Conservation (phyloP, 2,329 filamentous ascomycete species). For the Penicillium hordei region DNA sequence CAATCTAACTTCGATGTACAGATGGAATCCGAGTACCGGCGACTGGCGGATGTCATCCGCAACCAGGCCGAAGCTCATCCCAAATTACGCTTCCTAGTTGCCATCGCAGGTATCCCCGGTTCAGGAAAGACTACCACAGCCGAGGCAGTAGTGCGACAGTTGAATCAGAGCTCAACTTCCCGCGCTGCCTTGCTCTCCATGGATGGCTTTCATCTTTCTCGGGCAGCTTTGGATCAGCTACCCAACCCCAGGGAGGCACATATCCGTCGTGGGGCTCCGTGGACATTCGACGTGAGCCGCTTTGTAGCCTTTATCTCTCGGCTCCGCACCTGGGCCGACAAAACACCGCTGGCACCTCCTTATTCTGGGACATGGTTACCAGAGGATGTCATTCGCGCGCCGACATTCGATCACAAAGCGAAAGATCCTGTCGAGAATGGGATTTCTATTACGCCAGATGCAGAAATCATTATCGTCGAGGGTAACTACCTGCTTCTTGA, state of each 20-base stretch:
- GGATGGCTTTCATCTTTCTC: constrained; percentile 42
- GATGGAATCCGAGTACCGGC: constrained; percentile 28
- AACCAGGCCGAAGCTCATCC: constrained; percentile 15
- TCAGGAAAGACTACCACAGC: constrained; percentile 40
- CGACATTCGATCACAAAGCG: constrained; percentile 37
- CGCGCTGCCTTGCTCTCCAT: constrained; percentile 33
- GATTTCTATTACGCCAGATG: constrained; percentile 26
- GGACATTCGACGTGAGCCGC: constrained; percentile 37
- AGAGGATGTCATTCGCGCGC: constrained; percentile 26
- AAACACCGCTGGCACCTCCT: constrained; percentile 7
- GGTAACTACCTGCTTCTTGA: constrained; percentile 30
- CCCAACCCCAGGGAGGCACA: constrained; percentile 37
- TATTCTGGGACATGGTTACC: constrained; percentile 8
- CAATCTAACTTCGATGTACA: constrained; percentile 4
- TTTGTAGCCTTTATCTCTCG: constrained; percentile 31
- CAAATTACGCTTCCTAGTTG: constrained; percentile 26
- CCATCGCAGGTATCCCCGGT: constrained; percentile 35
- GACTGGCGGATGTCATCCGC: constrained; percentile 21
- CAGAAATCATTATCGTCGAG: constrained; percentile 22
- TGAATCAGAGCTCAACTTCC: constrained; percentile 20
- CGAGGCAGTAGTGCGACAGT: constrained; percentile 25
- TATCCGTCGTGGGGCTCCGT: constrained; percentile 38
- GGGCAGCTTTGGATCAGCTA: constrained; percentile 31
- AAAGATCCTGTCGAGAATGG: constrained; percentile 37
- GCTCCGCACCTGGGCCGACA: constrained; percentile 29